Evolutionary conservation across 805 yeast genomes (phyloP), one percentile per base, ranked within the genome.

Genomic region (Candida nanaspora): DNA sequence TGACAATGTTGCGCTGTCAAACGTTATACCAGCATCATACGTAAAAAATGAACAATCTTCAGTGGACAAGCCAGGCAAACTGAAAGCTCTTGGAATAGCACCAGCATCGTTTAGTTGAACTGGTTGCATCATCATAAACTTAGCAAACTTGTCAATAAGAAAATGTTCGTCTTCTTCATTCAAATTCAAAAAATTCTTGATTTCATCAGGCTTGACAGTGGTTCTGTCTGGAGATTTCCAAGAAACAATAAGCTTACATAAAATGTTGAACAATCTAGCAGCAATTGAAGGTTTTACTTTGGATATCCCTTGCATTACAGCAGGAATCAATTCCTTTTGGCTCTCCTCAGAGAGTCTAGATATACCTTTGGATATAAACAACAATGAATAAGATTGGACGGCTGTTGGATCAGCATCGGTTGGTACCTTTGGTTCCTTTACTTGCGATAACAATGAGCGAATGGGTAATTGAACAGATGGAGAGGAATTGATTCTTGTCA

Each of bases 321-420:
- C 42, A 0, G 86, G 82, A 0, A 81, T 52, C 29, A 81, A 53
- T 4, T 48, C 54, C 1, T 49, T 52, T 40, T 69, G 65, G 5
- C 65, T 74, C 4, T 54, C 56, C 1, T 45, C 42, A 2, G 56
- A 33, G 39, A 82, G 48, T 39, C 91, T 62, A 31, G 78, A 81
- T 14, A 86, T 55, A 8, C 86, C 91, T 56, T 75, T 78, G 1
- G 89, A 74, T 0, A 82, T 66, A 46, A 86, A 81, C 32, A 85
- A 53, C 41, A 86, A 63, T 18, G 82, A 72, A 57, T 82, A 83
- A 8, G 80, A 57, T 42, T 77, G 69, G 2, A 82, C 86, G 14
- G 70, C 61, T 0, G 74, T 57, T 7, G 74, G 54, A 46, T 76
- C 80, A 3, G 62, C 52, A 16, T 58, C 66, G 1, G 44, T 38